Evolutionary conservation across 495 filamentous ascomycete genomes (phyloP).

Genomic region (Glutinoglossum americanum): DNA sequence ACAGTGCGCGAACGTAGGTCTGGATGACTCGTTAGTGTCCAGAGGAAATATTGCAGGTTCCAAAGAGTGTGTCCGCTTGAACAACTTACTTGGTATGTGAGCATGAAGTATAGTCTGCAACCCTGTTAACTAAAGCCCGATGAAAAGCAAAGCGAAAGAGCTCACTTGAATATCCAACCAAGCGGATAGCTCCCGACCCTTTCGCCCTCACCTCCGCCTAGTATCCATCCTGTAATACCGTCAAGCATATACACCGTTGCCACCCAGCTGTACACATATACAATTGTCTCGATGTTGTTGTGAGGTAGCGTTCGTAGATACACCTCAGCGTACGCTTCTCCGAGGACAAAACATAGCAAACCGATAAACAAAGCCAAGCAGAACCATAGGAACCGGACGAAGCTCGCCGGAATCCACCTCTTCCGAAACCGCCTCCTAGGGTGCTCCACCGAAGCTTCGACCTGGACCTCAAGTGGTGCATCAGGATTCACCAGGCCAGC

Average conservation of each 20-base stretch:
- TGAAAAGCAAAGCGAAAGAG: background rate
- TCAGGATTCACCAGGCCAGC: constrained; percentile 8
- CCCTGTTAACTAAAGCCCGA: background rate
- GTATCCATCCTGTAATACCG: constrained; percentile 36
- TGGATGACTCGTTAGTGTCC: background rate
- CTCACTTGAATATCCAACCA: constrained; percentile 35
- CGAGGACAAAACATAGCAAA: constrained; percentile 36
- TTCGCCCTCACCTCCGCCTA: constrained; percentile 34
- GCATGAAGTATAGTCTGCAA: constrained; percentile 28
- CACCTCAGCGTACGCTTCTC: constrained; percentile 43
- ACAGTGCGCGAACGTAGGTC: constrained; percentile 46
- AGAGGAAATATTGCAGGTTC: background rate
- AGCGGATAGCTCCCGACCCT: constrained; percentile 39
- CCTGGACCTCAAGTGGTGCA: constrained; percentile 4
- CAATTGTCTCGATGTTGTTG: constrained; percentile 36
- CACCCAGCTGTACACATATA: constrained; percentile 47
- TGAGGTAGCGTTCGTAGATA: constrained; percentile 42
- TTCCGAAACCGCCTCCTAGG: constrained; percentile 9
- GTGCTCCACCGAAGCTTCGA: constrained; percentile 13
- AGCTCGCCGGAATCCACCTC: constrained; percentile 34
- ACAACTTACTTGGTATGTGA: constrained; percentile 30
- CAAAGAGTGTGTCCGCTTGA: background rate
- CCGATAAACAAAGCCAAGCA: constrained; percentile 35
- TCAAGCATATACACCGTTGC: constrained; percentile 38
- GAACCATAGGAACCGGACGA: constrained; percentile 45